Base-by-base conservation (phyloP, 306 rosid species). In the Lagenaria siceraria region DNA sequence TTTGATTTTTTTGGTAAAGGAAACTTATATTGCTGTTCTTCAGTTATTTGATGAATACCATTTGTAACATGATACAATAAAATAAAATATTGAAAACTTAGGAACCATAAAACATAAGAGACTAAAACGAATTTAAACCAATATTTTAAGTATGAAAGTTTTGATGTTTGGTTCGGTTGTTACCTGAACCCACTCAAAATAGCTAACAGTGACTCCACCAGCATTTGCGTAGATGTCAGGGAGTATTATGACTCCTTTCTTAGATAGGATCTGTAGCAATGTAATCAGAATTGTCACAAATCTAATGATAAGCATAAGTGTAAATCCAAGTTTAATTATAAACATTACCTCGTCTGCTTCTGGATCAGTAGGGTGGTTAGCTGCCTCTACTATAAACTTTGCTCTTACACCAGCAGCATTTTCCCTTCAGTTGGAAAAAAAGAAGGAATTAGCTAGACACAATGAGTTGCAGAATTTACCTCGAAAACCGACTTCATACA, bases 111-210 rank as follows among this genome's bases (percentile, higher is more conserved):
- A 49, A 49, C 19, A 49, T 49, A 4, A 49, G 54, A 49, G 54
- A 14, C 2, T 49, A 49, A 49, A 49, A 14, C 18, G 33, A 22
- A 58, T 24, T 24, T 22, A 58, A 22, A 12, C 64, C 2, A 5
- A 13, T 27, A 25, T 1, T 58, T 64, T 12, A 63, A 33, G 42
- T 1, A 33, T 18, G 1, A 31, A 42, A 22, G 12, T 33, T 18
- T 21, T 72, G 5, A 72, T 72, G 38, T 46, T 25, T 48, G 10
- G 22, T 48, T 27, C 5, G 60, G 13, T 56, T 31, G 43, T 82
- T 82, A 87, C 90, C 90, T 87, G 90, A 85, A 87, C 91, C 91
- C 91, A 87, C 73, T 87, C 89, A 35, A 87, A 87, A 40, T 85
- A 87, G 85, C 91, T 85, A 21, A 85, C 91, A 7, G 89, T 87